Base-by-base conservation (phyloP, 1,139 yeast genomes). In the Geotrichum klebahnii region DNA sequence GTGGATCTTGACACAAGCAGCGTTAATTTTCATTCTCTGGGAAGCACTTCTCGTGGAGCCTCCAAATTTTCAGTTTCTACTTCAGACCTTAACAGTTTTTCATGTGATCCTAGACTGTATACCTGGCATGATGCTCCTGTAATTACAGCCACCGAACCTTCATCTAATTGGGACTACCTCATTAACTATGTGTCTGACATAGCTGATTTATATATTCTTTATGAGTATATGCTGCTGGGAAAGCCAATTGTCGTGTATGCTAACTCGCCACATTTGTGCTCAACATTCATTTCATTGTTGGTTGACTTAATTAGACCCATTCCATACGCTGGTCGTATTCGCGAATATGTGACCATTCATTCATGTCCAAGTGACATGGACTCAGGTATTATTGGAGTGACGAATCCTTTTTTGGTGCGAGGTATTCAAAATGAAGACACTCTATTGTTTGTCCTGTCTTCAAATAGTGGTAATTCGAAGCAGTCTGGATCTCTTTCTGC, bases 311-410 rank as follows among this genome's bases (percentile, higher is more conserved):
- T 62, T 43, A 44, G 61, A 12, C 66, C 66, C 2, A 46, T 60
- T 24, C 59, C 59, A 1, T 57, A 57, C 40, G 50, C 56, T 6
- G 50, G 50, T 22, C 54, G 57, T n/a, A 52, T 61, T 12, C 51
- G 61, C 14, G 66, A 62, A 26, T 62, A 62, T 45, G 61, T 61
- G 19, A 62, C 66, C 1, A 57, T 62, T 36, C 61, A 61, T 31
- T 55, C 63, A 5, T 40, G 50, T 28, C 53, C 57, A 4, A 37
- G 26, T 17, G 51, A 51, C 22, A 17, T 51, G 37, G 51, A 47
- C 22, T 20, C 36, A 16, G 62, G 63, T 2, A 53, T 62, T 5
- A 54, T 52, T n/a, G 66, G 66, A 5, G 48, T 62, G 29, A 61
- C 64, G 19, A 61, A 62, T 51, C 65, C 65, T 20, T 48, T 59